These are phyloP conservation scores for Globisporangium spinosum DNA, from an alignment of 352 stramenopile species.

Conservation along the genomic window DNA sequence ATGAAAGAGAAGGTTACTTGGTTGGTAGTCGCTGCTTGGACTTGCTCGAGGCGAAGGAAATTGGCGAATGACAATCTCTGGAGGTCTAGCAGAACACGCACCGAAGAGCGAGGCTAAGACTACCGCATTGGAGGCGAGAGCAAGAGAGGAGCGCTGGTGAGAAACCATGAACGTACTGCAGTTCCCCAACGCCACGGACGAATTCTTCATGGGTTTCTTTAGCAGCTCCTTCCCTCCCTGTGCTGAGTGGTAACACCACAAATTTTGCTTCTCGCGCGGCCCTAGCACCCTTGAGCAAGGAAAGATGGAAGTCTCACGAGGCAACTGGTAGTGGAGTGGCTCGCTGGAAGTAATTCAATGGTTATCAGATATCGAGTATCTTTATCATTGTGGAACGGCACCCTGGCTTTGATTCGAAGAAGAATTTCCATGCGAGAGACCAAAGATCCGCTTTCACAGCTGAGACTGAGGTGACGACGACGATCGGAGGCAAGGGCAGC, in stretches of 20 bases:
- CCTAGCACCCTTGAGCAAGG: no score
- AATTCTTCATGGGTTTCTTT: neutral
- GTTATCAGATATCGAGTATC: neutral
- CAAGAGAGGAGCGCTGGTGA: neutral
- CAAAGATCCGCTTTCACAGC: neutral
- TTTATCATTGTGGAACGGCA: neutral
- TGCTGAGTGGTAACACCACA: neutral
- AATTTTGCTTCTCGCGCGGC: neutral
- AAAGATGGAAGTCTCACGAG: no score
- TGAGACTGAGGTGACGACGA: neutral
- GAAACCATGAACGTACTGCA: neutral
- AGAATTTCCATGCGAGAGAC: neutral
- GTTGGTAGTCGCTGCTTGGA: neutral
- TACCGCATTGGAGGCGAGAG: no score
- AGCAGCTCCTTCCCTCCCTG: neutral
- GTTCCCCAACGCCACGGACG: neutral
- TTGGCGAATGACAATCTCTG: neutral
- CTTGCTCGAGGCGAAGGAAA: neutral
- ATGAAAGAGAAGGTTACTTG: slow-evolving; percentile 7
- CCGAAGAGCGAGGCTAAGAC: neutral
- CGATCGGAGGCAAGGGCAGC: no score
- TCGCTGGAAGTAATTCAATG: neutral
- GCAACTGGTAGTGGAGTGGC: no score
- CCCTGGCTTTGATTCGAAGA: neutral
- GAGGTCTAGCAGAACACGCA: neutral